Evolutionary conservation across 306 rosid genomes (phyloP).

Genomic region (Acacia melanoxylon): DNA sequence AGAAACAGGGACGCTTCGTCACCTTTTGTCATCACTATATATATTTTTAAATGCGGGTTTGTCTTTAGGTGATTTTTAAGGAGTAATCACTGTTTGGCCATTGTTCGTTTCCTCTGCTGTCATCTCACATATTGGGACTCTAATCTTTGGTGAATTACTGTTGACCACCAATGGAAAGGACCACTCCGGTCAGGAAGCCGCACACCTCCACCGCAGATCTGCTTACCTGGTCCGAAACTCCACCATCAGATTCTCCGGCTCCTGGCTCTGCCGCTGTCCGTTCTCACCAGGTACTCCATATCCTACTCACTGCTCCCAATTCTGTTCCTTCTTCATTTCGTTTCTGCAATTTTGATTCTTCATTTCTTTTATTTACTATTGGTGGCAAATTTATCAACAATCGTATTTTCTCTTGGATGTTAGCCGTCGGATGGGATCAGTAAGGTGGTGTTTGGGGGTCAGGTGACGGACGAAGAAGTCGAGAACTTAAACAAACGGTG

Average conservation of each 20-base stretch:
- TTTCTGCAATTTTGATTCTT: neutral
- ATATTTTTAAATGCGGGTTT: neutral
- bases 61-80: neutral
- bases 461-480: constrained; percentile 93
- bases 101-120: neutral
- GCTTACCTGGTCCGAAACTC: constrained; percentile 70
- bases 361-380: neutral
- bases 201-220: constrained; percentile 75
- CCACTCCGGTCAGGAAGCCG: constrained; percentile 72
- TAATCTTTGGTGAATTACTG: neutral
- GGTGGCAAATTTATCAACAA: neutral
- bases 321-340: neutral
- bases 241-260: constrained; percentile 48
- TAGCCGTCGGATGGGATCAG: constrained; percentile 99
- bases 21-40: neutral
- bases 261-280: constrained; percentile 42
- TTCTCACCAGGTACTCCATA: constrained; percentile 57
- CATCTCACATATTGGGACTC: neutral
- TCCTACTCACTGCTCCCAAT: neutral
- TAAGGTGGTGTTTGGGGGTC: constrained; percentile 96
- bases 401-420: neutral
- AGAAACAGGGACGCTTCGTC: constrained; percentile 20
- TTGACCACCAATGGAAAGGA: constrained; percentile 50
- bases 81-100: neutral
- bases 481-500: constrained; percentile 93